Percentiles rank a stretch among this genome's conserved stretches.
Conservation (phyloP, 768 basidiomycete species). For the Tulasnella sp. region DNA sequence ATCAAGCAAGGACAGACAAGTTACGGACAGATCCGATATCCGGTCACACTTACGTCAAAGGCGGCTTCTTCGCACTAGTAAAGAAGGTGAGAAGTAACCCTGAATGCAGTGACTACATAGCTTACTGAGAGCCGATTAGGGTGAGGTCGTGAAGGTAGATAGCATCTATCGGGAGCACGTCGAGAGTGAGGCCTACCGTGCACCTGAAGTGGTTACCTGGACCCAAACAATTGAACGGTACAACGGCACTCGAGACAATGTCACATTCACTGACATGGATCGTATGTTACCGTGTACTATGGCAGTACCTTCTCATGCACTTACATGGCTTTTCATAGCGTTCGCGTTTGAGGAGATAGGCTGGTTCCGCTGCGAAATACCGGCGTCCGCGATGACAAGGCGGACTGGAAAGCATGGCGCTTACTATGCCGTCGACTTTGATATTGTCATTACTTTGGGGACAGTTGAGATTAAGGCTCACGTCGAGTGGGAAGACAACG, state of each 20-base stretch:
- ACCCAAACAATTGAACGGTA: background rate
- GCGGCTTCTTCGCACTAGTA: background rate
- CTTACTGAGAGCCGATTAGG: background rate
- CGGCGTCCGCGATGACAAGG: background rate
- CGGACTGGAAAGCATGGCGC: background rate
- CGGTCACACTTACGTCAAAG: background rate
- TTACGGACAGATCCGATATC: conserved; percentile 39
- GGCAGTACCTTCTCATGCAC: too few species aligned
- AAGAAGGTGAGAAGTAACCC: background rate
- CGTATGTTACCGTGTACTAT: too few species aligned
- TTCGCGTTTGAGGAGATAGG: background rate
- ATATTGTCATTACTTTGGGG: conserved; percentile 2
- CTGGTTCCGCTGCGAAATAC: background rate
- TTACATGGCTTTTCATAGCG: too few species aligned
- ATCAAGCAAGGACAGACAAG: conserved; percentile 57
- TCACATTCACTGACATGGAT: background rate
- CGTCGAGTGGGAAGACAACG: background rate
- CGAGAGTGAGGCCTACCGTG: background rate
- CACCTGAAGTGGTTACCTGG: background rate
- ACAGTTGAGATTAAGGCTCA: background rate
- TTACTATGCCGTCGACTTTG: background rate
- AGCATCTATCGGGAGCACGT: background rate
- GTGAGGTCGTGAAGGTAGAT: background rate
- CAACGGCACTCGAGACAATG: background rate
- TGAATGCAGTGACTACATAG: background rate